Conservation (phyloP, 257 asterid genomes). For the Capsicum chinense region DNA sequence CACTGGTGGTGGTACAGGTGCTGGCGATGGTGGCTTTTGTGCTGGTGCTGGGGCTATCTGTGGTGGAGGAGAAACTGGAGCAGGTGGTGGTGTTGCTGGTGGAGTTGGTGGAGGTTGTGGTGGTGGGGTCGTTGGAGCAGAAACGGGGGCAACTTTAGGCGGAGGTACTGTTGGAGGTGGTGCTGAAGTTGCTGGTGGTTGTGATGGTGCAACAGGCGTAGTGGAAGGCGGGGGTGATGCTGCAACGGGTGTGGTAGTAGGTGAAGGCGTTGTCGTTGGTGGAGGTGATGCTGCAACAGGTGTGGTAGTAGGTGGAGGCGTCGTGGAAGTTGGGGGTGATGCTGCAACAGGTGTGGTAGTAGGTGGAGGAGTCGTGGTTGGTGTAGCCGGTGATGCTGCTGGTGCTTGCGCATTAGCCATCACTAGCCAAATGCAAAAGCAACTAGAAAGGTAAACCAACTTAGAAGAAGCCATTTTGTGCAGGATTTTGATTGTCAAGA, state of each 20-base stretch:
- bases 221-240: constrained; percentile 35
- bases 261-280: constrained; percentile 36
- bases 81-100: constrained; percentile 44
- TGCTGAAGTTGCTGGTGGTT: constrained; percentile 51
- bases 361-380: constrained; percentile 44
- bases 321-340: constrained; percentile 29
- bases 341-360: constrained; percentile 42
- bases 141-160: constrained; percentile 42
- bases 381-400: constrained; percentile 69
- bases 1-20: constrained; percentile 55
- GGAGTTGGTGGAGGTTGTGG: constrained; percentile 57
- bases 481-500: constrained; percentile 40
- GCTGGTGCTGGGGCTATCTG: constrained; percentile 47
- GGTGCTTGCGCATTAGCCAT: constrained; percentile 79
- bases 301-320: constrained; percentile 45
- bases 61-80: constrained; percentile 43
- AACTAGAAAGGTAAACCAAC: constrained; percentile 53
- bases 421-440: constrained; percentile 56
- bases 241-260: constrained; percentile 22
- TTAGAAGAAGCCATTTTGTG: constrained; percentile 57
- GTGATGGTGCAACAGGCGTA: constrained; percentile 37
- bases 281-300: constrained; percentile 35
- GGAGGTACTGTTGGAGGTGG: constrained; percentile 40
- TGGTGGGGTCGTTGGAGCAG: constrained; percentile 59
- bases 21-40: constrained; percentile 54